A percentile compares a stretch with the other conserved stretches of the same genome.
Conservation (phyloP, 805 yeast species). For the Cyberlindnera meyerae region DNA sequence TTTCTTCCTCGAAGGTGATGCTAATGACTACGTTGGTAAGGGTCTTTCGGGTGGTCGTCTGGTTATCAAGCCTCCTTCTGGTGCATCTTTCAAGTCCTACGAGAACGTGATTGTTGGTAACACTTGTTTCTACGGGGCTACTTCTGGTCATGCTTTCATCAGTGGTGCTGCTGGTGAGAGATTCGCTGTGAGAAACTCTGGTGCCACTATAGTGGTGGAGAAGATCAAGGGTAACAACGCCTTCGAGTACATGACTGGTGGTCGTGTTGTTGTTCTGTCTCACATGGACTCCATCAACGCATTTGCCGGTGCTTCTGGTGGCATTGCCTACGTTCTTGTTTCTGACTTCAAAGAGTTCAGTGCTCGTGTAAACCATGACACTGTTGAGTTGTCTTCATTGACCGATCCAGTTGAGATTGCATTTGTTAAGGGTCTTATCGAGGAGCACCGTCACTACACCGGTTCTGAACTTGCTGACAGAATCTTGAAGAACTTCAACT, state of each 20-base stretch:
- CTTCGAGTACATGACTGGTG: slow-evolving; percentile 99
- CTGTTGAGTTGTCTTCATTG: slow-evolving; percentile 73
- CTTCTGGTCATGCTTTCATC: slow-evolving; percentile 89
- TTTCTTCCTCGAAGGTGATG: slow-evolving; percentile 92
- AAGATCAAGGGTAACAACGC: slow-evolving; percentile 96
- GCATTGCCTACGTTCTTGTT: slow-evolving; percentile 94
- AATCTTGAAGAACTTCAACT: slow-evolving; percentile 80
- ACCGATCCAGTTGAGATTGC: slow-evolving; percentile 91
- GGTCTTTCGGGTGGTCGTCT: slow-evolving; percentile 95
- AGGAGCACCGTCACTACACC: slow-evolving; percentile 94
- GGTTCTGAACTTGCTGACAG: slow-evolving; percentile 85
- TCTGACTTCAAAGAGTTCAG: slow-evolving; percentile 84
- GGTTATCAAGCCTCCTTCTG: slow-evolving; percentile 86
- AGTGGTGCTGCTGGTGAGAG: slow-evolving; percentile 98
- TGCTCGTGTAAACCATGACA: slow-evolving; percentile 71
- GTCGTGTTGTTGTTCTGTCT: slow-evolving; percentile 91
- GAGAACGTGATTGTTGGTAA: slow-evolving; percentile 96
- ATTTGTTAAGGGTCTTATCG: slow-evolving; percentile 84
- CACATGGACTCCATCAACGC: slow-evolving; percentile 84
- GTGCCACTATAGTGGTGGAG: slow-evolving; percentile 95
- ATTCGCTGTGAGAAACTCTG: slow-evolving; percentile 97
- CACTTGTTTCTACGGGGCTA: slow-evolving; percentile 97
- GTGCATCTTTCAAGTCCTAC: slow-evolving; percentile 82
- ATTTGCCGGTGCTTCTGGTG: slow-evolving; percentile 98
- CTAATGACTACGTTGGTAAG: slow-evolving; percentile 97